A percentile compares a stretch with the other conserved stretches of the same genome.
These are phyloP conservation scores for Auxenochlorella pyrenoidosa DNA, from an alignment of 139 green algal genomes.

Conservation along the genomic window DNA sequence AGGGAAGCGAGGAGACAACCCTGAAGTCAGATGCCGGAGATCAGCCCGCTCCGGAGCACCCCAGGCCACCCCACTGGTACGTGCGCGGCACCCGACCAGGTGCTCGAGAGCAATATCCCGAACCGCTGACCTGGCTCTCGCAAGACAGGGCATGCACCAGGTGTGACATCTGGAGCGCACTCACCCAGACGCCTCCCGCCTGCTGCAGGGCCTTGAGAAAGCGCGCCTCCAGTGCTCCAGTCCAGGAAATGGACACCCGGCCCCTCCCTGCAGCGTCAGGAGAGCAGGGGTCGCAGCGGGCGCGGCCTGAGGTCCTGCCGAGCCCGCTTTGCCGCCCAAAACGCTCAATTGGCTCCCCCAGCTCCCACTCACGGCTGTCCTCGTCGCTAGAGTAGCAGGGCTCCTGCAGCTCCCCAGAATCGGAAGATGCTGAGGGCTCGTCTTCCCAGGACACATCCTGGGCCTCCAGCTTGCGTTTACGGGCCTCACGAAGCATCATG, in stretches of 20 bases:
- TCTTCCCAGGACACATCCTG: no score
- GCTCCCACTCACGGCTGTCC: neutral
- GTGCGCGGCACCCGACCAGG: no score
- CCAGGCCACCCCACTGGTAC: no score
- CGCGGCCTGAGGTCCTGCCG: neutral
- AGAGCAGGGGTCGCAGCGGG: no score
- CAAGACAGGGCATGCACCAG: neutral
- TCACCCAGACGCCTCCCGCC: slow-evolving; percentile 31
- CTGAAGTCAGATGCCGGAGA: neutral
- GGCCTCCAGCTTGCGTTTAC: no score
- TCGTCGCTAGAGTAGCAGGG: slow-evolving; percentile 8
- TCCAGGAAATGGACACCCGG: neutral
- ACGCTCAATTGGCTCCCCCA: neutral
- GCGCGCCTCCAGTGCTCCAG: slow-evolving; percentile 13
- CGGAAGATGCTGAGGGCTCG: neutral
- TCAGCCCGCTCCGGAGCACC: neutral
- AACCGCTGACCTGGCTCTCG: no score
- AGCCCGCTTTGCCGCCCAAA: neutral
- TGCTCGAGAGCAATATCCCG: no score
- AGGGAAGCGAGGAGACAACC: no score
- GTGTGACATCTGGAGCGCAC: neutral
- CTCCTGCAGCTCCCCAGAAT: neutral
- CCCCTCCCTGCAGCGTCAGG: slow-evolving; percentile 9
- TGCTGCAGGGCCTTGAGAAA: slow-evolving; percentile 26
- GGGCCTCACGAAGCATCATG: no score